Evolutionary conservation across 179 eudicot species (phyloP).

Genomic region (Corrigiola litoralis): DNA sequence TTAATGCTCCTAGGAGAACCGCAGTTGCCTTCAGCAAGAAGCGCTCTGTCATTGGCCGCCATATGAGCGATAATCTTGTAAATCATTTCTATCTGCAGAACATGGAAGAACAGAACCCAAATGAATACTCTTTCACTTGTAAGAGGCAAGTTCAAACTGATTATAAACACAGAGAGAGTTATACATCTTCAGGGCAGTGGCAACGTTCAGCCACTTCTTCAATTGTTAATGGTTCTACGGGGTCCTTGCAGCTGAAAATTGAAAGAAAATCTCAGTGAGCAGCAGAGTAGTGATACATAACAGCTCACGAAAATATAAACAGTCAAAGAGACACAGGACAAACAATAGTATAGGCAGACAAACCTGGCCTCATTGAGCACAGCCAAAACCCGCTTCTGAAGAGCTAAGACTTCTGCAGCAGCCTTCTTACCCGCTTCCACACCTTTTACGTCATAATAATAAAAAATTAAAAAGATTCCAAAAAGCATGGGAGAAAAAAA

Average conservation of each 20-base stretch:
- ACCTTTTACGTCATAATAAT: constrained; percentile 44
- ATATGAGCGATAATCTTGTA: constrained; percentile 92
- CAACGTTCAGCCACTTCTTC: constrained; percentile 96
- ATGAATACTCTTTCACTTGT: background rate
- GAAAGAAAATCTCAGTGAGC: background rate
- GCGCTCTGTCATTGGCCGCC: constrained; percentile 97
- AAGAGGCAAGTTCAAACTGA: background rate
- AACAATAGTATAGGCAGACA: background rate
- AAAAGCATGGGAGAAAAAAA: background rate
- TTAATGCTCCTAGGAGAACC: constrained; percentile 95
- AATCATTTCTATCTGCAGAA: constrained; percentile 89
- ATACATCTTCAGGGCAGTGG: constrained; percentile 85
- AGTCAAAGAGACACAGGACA: background rate
- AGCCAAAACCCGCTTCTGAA: constrained; percentile 88
- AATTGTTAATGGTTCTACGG: constrained; percentile 85
- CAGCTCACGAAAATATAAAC: background rate
- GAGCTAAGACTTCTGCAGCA: constrained; percentile 94
- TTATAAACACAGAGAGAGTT: background rate
- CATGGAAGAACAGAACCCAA: background rate
- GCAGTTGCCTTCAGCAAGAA: constrained; percentile 81
- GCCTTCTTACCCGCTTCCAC: constrained; percentile 99
- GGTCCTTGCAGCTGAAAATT: constrained; percentile 81
- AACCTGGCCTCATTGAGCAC: constrained; percentile 96
- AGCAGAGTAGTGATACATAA: background rate
- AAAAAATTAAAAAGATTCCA: constrained; percentile 8